Conservation (phyloP, 2,329 filamentous ascomycete species). For the Talaromyces piceae region DNA sequence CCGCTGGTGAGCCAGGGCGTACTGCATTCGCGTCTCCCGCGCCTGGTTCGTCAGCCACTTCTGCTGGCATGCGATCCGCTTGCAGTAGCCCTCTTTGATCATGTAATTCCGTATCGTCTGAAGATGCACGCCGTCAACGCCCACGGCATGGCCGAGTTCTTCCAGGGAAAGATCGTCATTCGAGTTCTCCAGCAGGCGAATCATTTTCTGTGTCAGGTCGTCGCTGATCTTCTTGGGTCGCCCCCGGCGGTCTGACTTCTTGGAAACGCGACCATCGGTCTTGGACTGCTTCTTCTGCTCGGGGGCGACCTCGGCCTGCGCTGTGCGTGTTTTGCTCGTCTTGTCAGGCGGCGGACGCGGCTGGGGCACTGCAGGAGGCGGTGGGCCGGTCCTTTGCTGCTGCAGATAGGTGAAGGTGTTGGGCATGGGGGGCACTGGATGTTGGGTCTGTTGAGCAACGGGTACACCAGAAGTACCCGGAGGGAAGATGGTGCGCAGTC, state of each 20-base stretch:
- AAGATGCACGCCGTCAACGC: conserved; percentile 13
- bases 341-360: conserved; percentile 4
- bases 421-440: conserved; percentile 3
- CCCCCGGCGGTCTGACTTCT: conserved; percentile 10
- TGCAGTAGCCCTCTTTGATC: conserved; percentile 14
- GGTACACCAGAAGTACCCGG: conserved; percentile 4
- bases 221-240: conserved; percentile 14
- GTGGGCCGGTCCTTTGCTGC: conserved; percentile 4
- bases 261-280: conserved; percentile 3
- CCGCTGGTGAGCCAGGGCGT: conserved; percentile 10
- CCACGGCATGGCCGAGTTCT: conserved; percentile 12
- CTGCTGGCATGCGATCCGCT: conserved; percentile 13
- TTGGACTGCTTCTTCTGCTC: conserved; percentile 1
- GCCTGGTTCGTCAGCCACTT: conserved; percentile 12
- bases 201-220: conserved; percentile 13
- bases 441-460: background rate
- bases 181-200: conserved; percentile 12
- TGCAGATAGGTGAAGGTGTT: conserved; percentile 9
- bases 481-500: conserved; percentile 3
- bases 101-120: conserved; percentile 14
- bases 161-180: conserved; percentile 10
- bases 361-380: conserved; percentile 1
- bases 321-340: conserved; percentile 2
- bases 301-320: background rate
- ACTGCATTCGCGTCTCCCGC: conserved; percentile 11